Evolutionary conservation across 768 basidiomycete species (phyloP).

Genomic region (Termitomyces titanicus): DNA sequence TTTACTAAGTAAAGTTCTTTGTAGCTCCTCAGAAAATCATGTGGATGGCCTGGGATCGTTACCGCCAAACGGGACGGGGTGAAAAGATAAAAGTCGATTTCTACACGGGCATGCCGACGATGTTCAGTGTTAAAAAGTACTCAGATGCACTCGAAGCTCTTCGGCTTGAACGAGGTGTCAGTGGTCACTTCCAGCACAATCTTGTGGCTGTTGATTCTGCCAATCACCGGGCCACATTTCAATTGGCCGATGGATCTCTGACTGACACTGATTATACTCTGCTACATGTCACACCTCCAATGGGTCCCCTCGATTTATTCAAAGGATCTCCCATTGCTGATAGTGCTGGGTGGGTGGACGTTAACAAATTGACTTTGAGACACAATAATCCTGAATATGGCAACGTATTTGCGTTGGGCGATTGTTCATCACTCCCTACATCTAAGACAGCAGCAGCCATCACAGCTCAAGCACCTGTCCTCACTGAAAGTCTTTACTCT

Average conservation of each 20-base stretch:
- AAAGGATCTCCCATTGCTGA: constrained; percentile 78
- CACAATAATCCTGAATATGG: constrained; percentile 75
- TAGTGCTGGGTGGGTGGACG: constrained; percentile 84
- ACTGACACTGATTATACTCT: constrained; percentile 76
- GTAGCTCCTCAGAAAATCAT: constrained; percentile 87
- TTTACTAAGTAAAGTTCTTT: neutral
- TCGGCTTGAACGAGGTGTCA: constrained; percentile 74
- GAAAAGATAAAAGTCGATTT: constrained; percentile 68
- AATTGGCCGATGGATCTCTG: constrained; percentile 65
- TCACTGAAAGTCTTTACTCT: constrained; percentile 83
- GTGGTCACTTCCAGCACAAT: constrained; percentile 81
- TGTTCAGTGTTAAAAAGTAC: constrained; percentile 98
- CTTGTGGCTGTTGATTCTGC: constrained; percentile 68
- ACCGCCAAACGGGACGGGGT: constrained; percentile 53
- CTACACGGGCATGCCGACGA: constrained; percentile 88
- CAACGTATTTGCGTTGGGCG: constrained; percentile 91
- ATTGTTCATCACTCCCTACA: constrained; percentile 88
- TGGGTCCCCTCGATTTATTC: constrained; percentile 83
- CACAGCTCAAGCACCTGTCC: constrained; percentile 85
- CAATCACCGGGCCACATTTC: constrained; percentile 84
- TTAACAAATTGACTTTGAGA: constrained; percentile 76
- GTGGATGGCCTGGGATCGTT: constrained; percentile 96
- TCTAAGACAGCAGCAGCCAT: constrained; percentile 97
- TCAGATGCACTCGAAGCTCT: constrained; percentile 80
- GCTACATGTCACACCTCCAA: constrained; percentile 87